Percentiles rank a stretch among this genome's conserved stretches.
These are phyloP conservation scores for Candida montana DNA, from an alignment of 805 yeast genomes.

Conservation along the genomic window DNA sequence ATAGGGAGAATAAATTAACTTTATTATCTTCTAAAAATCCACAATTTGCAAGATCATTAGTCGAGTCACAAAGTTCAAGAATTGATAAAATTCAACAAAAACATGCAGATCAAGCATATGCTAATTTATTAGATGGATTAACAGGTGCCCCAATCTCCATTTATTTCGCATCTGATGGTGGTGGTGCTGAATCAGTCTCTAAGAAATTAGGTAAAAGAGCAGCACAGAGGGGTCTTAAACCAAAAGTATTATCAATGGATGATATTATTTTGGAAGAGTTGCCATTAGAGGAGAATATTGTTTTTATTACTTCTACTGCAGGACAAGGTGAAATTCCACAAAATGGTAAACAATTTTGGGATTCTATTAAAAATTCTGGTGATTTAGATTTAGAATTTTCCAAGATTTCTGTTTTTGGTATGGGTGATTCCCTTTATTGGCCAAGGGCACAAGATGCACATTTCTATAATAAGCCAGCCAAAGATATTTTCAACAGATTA, in stretches of 20 bases:
- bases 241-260: conserved; percentile 51
- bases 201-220: conserved; percentile 53
- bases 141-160: conserved; percentile 81
- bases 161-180: conserved; percentile 89
- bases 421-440: conserved; percentile 96
- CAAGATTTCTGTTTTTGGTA: conserved; percentile 72
- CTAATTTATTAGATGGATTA: conserved; percentile 73
- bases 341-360: conserved; percentile 72
- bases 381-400: conserved; percentile 68
- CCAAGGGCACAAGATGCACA: conserved; percentile 94
- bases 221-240: conserved; percentile 46
- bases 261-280: conserved; percentile 54
- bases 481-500: conserved; percentile 64
- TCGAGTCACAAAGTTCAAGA: conserved; percentile 55
- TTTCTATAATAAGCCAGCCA: conserved; percentile 87
- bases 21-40: conserved; percentile 69
- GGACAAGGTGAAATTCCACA: conserved; percentile 95
- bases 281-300: conserved; percentile 43
- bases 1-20: conserved; percentile 84
- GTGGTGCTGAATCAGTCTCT: conserved; percentile 83
- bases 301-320: conserved; percentile 77
- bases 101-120: conserved; percentile 73
- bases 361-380: conserved; percentile 56
- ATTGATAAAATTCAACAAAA: conserved; percentile 53
- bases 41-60: conserved; percentile 66